Evolutionary conservation across 75 land plant species (phyloP), one percentile per base, ranked within the genome.

Genomic region (Isoetes taiwanensis): DNA sequence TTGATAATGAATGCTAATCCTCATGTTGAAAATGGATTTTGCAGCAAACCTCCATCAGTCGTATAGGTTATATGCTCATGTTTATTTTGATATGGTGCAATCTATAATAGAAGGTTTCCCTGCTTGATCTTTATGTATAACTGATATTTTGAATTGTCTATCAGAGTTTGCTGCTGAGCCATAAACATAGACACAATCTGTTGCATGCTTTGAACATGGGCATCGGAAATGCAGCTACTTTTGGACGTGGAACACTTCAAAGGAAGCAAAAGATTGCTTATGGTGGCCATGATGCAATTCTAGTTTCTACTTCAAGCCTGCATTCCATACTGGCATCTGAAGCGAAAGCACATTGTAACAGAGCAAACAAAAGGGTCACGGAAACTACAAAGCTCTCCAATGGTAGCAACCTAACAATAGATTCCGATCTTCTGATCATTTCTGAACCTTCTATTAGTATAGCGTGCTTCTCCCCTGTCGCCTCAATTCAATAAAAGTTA

Each of bases 331-430:
- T 67, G 14, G 68, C 32, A 4, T 64, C 70, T 19, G 64, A 61
- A 10, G 64, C 58, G 35, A 85, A 53, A 5, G 72, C 58, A 30
- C 58, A 70, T 2, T 78, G 58, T 5, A 85, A 81, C 64, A 89
- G 59, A 11, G 73, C 66, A 43, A 89, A 79, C 60, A 81, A 72
- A 55, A 89, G 81, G 16, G 73, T 74, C 4, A 76, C 75, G 30
- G 91, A 86, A 8, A 89, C 67, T 20, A 63, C 67, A 21, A 67
- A 67, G 38, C 64, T 77, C 34, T 72, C 74, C 32, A 46, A 20
- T 0, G 83, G 86, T 21, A 89, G 68, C 29, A 89, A 27, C 20
- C 69, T 77, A 21, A 89, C 62, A 38, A 79, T 41, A 0, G 83
- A 78, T 68, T 82, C 70, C 12, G 85, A 68, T 20, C 3, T 34